These are phyloP conservation scores for Cutaneotrichosporon sp. DNA, from an alignment of 1,284 basidiomycete species.

Conservation along the genomic window DNA sequence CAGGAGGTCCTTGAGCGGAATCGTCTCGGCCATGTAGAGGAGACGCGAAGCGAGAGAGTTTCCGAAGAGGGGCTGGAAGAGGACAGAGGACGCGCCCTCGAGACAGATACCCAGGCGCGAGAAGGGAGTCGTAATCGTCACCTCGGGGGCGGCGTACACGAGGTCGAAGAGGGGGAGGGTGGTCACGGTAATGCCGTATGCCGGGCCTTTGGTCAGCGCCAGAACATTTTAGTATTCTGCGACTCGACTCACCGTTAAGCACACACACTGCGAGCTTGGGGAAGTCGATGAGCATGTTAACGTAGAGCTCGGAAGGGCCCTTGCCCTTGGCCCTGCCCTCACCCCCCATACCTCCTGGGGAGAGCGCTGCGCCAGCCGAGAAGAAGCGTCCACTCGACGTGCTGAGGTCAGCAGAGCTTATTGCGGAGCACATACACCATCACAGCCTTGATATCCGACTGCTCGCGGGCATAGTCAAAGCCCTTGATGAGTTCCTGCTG, in stretches of 20 bases:
- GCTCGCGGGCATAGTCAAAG: slow-evolving; percentile 21
- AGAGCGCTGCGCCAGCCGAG: slow-evolving; percentile 21
- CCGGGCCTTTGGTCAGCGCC: slow-evolving; percentile 18
- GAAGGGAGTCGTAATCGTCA: slow-evolving; percentile 26
- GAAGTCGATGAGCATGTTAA: slow-evolving; percentile 25
- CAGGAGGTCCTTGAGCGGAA: slow-evolving; percentile 17
- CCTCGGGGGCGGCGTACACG: slow-evolving; percentile 22
- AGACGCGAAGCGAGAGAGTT: slow-evolving; percentile 19
- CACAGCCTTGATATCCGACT: slow-evolving; percentile 22
- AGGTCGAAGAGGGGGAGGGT: slow-evolving; percentile 28
- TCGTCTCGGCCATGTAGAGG: slow-evolving; percentile 25
- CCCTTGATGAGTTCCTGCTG: slow-evolving; percentile 25
- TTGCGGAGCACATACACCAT: slow-evolving; percentile 16
- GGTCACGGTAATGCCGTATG: slow-evolving; percentile 26
- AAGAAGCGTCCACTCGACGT: slow-evolving; percentile 25
- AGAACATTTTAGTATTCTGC: not conserved
- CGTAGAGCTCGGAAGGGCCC: slow-evolving; percentile 14
- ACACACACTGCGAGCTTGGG: slow-evolving; percentile 25
- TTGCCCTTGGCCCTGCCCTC: not conserved
- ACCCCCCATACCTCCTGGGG: slow-evolving; percentile 15
- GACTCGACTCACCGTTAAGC: slow-evolving; percentile 16
- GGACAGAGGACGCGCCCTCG: slow-evolving; percentile 22
- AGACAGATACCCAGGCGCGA: slow-evolving; percentile 26
- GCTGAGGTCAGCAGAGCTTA: slow-evolving; percentile 7
- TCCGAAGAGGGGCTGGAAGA: slow-evolving; percentile 25